Evolutionary conservation across 371 early-diverging fungal species (phyloP), one percentile per base, ranked within the genome.

Genomic region (Actinomortierella wolfii): DNA sequence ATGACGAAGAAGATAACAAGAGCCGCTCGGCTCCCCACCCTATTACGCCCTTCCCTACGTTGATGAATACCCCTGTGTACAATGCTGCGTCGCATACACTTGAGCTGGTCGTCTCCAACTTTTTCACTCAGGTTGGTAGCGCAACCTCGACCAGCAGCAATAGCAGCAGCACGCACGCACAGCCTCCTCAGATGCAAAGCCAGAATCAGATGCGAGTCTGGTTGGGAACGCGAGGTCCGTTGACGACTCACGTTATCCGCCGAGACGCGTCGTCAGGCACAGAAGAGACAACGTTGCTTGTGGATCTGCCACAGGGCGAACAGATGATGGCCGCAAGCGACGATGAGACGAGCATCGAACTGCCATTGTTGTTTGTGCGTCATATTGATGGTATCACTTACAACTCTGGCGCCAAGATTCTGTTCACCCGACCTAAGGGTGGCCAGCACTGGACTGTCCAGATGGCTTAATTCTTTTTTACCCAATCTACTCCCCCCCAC

Each of bases 41-140:
- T 7, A 74, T 74, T 39, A 74, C 74, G 13, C 78, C 75, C 18
- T 78, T 74, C 50, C 75, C 78, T 2, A 67, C 57, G 42, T 70
- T 61, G 70, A 69, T 49, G 67, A 63, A 51, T 55, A 76, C 68
- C 49, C 69, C 69, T 0, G 54, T 78, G 17, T 78, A 74, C 59
- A 74, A 73, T 54, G 53, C 70, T 0, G 58, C 63, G 15, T 74
- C 74, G 11, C 67, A 74, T 56, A 68, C 71, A 11, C 49, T 66
- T 13, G 69, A 68, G 51, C 45, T 78, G 53, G 63, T 62, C 7
- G 65, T 77, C 0, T 62, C 77, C 28, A 68, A 68, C 63, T 66
- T 65, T 59, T 60, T 65, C 26, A 65, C 65, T 2, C 61, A 71
- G 44, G 51, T 64, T 34, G 60, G 60, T 15, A 45, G 51, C 20